A percentile compares a stretch with the other conserved stretches of the same genome.
Evolutionary conservation across 805 yeast genomes (phyloP).

Genomic region (Yarrowia sp.): DNA sequence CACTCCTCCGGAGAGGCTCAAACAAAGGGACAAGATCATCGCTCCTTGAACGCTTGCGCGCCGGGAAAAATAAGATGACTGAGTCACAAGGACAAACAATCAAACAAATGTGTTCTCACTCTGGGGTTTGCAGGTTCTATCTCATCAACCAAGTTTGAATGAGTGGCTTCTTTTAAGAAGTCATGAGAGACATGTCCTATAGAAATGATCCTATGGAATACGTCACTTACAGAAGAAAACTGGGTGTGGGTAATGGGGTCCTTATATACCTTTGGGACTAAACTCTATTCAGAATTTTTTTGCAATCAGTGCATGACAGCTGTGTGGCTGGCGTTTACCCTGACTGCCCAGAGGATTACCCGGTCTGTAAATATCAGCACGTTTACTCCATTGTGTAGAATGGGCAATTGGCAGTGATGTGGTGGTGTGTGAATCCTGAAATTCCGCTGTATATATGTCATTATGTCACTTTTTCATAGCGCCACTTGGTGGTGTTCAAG

Average conservation of each 20-base stretch:
- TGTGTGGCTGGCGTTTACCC: not conserved
- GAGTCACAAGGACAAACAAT: conserved; percentile 60
- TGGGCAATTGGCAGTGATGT: too few species aligned
- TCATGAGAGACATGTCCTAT: conserved; percentile 99
- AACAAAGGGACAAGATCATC: conserved; percentile 97
- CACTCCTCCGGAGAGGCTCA: conserved; percentile 86
- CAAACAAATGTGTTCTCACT: conserved; percentile 66
- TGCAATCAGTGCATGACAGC: not conserved
- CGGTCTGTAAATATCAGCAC: not conserved
- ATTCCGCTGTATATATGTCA: too few species aligned
- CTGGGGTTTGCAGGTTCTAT: conserved; percentile 89
- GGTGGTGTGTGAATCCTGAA: too few species aligned
- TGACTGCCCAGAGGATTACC: not conserved
- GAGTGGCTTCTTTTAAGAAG: conserved; percentile 98
- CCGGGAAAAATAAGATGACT: conserved; percentile 30
- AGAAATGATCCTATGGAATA: conserved; percentile 99
- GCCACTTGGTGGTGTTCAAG: not conserved
- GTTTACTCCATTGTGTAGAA: too few species aligned
- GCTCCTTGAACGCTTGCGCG: conserved; percentile 58
- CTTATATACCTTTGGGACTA: not conserved
- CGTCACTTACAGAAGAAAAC: conserved; percentile 62
- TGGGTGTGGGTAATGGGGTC: conserved; percentile 16
- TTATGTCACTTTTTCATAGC: too few species aligned
- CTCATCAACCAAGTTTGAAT: conserved; percentile 99
- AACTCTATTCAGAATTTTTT: not conserved